Percentiles rank a stretch among this genome's conserved stretches.
Evolutionary conservation across 768 basidiomycete species (phyloP).

Genomic region (Hygrophorus russula): DNA sequence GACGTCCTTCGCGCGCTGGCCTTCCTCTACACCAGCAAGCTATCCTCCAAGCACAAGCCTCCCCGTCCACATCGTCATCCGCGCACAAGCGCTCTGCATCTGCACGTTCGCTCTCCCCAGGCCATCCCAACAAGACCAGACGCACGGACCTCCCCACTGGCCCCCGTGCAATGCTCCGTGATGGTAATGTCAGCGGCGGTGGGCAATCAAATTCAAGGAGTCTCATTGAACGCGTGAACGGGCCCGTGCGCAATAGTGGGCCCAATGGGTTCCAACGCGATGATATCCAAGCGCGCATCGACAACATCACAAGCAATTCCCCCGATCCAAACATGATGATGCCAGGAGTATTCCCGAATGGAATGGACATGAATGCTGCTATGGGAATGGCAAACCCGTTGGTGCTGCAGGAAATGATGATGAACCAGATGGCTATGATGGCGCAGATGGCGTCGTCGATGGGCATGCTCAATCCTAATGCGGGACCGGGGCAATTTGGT

Average conservation of each 20-base stretch:
- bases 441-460: slow-evolving; percentile 82
- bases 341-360: slow-evolving; percentile 27
- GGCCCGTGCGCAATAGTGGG: slow-evolving; percentile 23
- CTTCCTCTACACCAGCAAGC: slow-evolving; percentile 56
- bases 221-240: slow-evolving; percentile 76
- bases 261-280: slow-evolving; percentile 37
- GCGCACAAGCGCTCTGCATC: slow-evolving; percentile 57
- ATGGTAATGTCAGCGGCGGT: slow-evolving; percentile 19
- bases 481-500: slow-evolving; percentile 43
- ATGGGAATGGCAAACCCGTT: slow-evolving; percentile 53
- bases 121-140: slow-evolving; percentile 57
- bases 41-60: slow-evolving; percentile 42
- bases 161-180: slow-evolving; percentile 70
- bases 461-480: slow-evolving; percentile 51
- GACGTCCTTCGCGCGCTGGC: slow-evolving; percentile 41
- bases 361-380: slow-evolving; percentile 58
- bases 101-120: slow-evolving; percentile 56
- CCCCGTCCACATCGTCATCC: slow-evolving; percentile 31
- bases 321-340: slow-evolving; percentile 47
- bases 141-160: slow-evolving; percentile 74
- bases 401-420: slow-evolving; percentile 82
- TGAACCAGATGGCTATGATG: slow-evolving; percentile 90
- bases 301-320: slow-evolving; percentile 57
- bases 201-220: slow-evolving; percentile 36
- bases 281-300: slow-evolving; percentile 70